These are phyloP conservation scores for Verticillium zaregamsianum DNA, from an alignment of 2,329 filamentous ascomycete genomes.

Conservation along the genomic window DNA sequence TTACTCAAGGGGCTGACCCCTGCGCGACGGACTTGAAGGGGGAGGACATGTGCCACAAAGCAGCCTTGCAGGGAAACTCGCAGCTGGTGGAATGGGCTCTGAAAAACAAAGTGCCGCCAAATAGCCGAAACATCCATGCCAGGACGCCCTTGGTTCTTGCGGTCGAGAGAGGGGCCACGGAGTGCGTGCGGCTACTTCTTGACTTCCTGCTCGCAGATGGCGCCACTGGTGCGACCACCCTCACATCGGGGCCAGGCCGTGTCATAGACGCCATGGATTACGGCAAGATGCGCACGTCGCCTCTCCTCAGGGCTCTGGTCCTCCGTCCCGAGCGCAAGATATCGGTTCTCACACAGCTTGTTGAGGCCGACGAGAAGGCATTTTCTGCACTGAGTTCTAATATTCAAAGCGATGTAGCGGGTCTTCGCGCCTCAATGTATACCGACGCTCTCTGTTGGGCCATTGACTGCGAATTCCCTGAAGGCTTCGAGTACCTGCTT, in stretches of 20 bases:
- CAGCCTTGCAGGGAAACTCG: neutral
- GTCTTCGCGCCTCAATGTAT: neutral
- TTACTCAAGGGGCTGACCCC: neutral
- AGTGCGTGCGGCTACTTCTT: neutral
- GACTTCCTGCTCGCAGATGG: neutral
- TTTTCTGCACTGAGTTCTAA: neutral
- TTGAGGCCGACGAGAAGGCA: neutral
- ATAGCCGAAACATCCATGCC: neutral
- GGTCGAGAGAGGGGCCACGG: neutral
- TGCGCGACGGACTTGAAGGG: neutral
- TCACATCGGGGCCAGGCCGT: neutral
- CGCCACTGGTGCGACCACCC: neutral
- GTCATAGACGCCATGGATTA: neutral
- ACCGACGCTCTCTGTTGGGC: neutral
- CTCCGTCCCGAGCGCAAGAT: neutral
- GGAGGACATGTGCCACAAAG: neutral
- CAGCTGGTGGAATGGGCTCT: neutral
- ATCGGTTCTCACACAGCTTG: neutral
- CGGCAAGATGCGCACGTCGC: neutral
- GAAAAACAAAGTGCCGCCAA: neutral
- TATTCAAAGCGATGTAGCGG: neutral
- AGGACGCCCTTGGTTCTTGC: neutral
- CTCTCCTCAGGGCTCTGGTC: neutral
- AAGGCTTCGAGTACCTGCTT: neutral
- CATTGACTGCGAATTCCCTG: neutral